Base-by-base conservation (phyloP, 1,139 yeast genomes). In the Debaryomyces nepalensis region DNA sequence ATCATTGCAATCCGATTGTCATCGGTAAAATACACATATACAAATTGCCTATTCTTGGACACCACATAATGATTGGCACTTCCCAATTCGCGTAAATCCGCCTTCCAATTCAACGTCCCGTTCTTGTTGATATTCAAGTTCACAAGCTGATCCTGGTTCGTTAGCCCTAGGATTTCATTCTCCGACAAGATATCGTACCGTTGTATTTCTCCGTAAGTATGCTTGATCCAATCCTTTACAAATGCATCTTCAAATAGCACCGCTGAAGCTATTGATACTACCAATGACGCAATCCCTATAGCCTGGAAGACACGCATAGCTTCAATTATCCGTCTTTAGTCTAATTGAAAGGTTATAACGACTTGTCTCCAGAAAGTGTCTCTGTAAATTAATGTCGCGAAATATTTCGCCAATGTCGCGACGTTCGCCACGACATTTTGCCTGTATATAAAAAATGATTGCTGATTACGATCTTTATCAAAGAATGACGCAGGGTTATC, bases 161-260 rank as follows among this genome's bases (percentile, higher is more conserved):
- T 59, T 8, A 59, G 49, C 2, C 65, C 75, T 26, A 70, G 46
- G 29, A 67, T 45, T 11, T 54, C 47, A 14, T 52, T 52, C 26
- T 49, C 49, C 33, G 52, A 52, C 23, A 56, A 29, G n/a, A 59
- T 42, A 7, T 52, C 50, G 27, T 47, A 48, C 11, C 42, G 39
- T 16, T 36, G 39, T 29, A 59, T 40, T 2, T 47, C 45, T 14
- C 59, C 57, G 31, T 55, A 46, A 36, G 51, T 50, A 40, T 63
- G 59, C 26, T 54, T 57, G 37, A 66, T 48, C 53, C 65, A 61
- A 47, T 72, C 75, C 46, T 59, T 62, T 12, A 59, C 59, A 51
- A 70, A 70, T 4, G 77, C 76, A 43, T 68, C 68, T 30, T 69
- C 72, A 8, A 67, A 42, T 35, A 62, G 52, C 30, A 69, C 66